phyloP scores from a whole-genome alignment of 371 early-diverging fungal genomes.

The Chytridiales sp. region DNA sequence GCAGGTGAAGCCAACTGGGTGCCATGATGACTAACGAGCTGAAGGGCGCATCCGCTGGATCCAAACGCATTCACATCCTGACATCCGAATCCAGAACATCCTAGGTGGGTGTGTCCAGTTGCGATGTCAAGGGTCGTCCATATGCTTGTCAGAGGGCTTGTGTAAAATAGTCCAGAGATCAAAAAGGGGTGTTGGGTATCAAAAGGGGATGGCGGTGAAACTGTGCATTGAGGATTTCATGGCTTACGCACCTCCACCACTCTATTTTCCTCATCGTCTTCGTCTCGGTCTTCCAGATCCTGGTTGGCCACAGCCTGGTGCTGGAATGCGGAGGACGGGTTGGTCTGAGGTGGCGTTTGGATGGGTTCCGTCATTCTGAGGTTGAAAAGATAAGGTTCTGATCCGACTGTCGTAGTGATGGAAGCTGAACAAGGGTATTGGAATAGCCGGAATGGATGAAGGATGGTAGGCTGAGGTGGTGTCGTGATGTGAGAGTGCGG shows the following conservation, averaged over 20 bases:
- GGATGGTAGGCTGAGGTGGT: too few species aligned
- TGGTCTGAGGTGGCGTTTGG: too few species aligned
- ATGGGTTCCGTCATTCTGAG: too few species aligned
- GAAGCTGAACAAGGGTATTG: too few species aligned
- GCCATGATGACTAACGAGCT: too few species aligned
- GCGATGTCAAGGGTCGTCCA: neutral
- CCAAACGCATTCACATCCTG: too few species aligned
- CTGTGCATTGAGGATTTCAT: neutral
- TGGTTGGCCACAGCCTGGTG: neutral
- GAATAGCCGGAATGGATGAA: too few species aligned
- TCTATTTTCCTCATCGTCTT: constrained; percentile 35
- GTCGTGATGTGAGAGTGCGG: too few species aligned
- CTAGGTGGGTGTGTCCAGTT: neutral
- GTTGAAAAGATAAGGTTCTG: too few species aligned
- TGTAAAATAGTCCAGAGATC: neutral
- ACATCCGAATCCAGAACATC: neutral
- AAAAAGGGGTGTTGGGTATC: neutral
- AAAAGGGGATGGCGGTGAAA: neutral
- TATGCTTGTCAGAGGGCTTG: neutral
- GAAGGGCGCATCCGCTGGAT: too few species aligned
- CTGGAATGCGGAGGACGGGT: neutral
- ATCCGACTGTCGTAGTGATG: too few species aligned
- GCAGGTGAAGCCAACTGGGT: too few species aligned
- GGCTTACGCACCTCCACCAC: constrained; percentile 27
- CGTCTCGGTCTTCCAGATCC: constrained; percentile 6